Base-by-base conservation (phyloP, 2,329 filamentous ascomycete species). In the Aspergillus glaucus region DNA sequence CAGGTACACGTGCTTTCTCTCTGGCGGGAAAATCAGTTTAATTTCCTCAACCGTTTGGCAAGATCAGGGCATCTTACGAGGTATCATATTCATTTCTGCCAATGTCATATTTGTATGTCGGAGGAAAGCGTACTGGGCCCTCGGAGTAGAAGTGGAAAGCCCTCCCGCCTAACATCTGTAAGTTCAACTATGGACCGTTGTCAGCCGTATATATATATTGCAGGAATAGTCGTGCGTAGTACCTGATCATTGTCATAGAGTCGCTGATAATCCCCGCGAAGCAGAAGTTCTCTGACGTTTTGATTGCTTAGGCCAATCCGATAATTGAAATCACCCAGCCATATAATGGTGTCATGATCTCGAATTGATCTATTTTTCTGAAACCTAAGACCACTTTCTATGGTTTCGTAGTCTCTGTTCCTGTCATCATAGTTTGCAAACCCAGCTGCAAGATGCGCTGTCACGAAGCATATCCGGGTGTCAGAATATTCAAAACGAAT, bases 301-400 rank as follows among this genome's bases (percentile, higher is more conserved):
- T 95, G 89, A 55, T 88, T 83, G 41, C 79, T 79, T 49, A 97
- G 77, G 1, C 91, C 92, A 59, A 98, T 95, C 15, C 93, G 86
- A 69, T 98, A 98, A 65, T 98, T 98, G 75, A 98, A 98, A 67
- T 98, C 93, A 4, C 93, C 93, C 39, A 96, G 79, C 92, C 93
- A 98, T 46, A 96, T 85, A 32, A 97, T 85, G 19, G 87, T 85
- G 55, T 86, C 89, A 64, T 98, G 93, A 64, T 97, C 87, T 59
- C 93, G 88, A 53, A 98, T 97, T 4, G 86, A 81, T 49, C 90
- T 79, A 61, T 96, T 95, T 47, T 89, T 81, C 67, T 95, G 92
- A 64, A 98, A 98, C 36, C 88, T 82, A 30, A 98, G 70, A 3
- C 93, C 93, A 52, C 87, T 81, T 57, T 87, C 85, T 52, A 96